Evolutionary conservation across 164 flowering plant species (phyloP), one percentile per base, ranked within the genome.

Genomic region (Aristolochia californica): DNA sequence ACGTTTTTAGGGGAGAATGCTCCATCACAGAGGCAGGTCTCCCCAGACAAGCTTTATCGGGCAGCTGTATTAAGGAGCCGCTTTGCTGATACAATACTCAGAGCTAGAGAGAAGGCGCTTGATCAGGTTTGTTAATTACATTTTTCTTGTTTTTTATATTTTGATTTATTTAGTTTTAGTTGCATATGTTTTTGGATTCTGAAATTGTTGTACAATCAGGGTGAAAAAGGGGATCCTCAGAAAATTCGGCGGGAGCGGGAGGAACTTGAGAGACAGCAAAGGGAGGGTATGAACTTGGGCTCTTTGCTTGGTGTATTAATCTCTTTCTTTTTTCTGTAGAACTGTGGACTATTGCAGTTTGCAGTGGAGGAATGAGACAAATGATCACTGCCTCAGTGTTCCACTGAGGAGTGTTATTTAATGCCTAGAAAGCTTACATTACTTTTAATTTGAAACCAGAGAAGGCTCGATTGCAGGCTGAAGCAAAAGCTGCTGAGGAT

Each of bases 21-120:
- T 76, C 77, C 83, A 53, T 69, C 66, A 59, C 95, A 75, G 75
- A 81, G 78, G 75, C 95, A 78, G 67, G 90, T 82, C 78, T 85
- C 95, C 60, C 91, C 93, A 12, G 84, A 77, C 13, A 88, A 84
- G 80, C 84, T 65, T 11, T 82, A 83, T 63, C 75, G 97, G 54
- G 95, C 91, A 56, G 95, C 98, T 56, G 15, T 82, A 15, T 60
- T 91, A 68, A 85, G 81, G 79, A 77, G 68, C 56, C 85, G 95
- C 55, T 88, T 88, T 77, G 98, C 98, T 40, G 98, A 88, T 68
- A 91, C 87, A 21, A 91, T 91, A 34, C 64, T 88, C 16, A 88
- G 82, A 72, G 96, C 98, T 56, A 79, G 72, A 53, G 95, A 87
- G 66, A 88, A 84, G 72, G 74, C 91, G 16, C 76, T 78, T 61